phyloP scores from a whole-genome alignment of 371 early-diverging fungal genomes.

The Funneliformis caledonium region DNA sequence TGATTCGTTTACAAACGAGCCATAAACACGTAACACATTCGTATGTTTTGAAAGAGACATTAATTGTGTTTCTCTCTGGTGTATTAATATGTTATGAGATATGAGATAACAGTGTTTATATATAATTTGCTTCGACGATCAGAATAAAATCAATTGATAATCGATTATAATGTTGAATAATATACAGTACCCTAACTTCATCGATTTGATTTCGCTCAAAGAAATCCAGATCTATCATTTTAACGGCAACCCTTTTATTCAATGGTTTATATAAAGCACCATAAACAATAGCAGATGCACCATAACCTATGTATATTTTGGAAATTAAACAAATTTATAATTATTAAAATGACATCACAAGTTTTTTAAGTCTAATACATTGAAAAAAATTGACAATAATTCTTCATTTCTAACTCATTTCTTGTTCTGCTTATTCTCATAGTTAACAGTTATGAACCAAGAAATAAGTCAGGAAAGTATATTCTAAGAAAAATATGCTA shows the following conservation, averaged over 20 bases:
- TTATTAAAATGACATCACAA: background rate
- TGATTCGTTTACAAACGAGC: constrained; percentile 80
- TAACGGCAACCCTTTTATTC: constrained; percentile 77
- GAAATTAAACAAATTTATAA: background rate
- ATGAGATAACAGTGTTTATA: background rate
- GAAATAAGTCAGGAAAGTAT: too few relatives aligned
- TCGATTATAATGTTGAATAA: background rate
- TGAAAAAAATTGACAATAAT: background rate
- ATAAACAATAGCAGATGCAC: constrained; percentile 89
- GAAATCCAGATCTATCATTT: constrained; percentile 90
- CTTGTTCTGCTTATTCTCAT: background rate
- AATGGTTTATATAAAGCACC: constrained; percentile 77
- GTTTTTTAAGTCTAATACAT: background rate
- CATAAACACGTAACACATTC: constrained; percentile 82
- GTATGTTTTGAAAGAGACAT: constrained; percentile 88
- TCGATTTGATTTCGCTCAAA: constrained; percentile 95
- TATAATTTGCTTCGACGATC: too few relatives aligned
- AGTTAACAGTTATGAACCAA: too few relatives aligned
- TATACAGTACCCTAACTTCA: constrained; percentile 72
- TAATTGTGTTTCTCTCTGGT: constrained; percentile 82
- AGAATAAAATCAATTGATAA: background rate
- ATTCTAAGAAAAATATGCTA: background rate
- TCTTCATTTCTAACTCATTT: too few relatives aligned
- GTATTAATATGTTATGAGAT: background rate
- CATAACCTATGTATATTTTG: constrained; percentile 68